phyloP scores from a whole-genome alignment of 2,329 filamentous ascomycete species.

The Colletotrichum lentis region DNA sequence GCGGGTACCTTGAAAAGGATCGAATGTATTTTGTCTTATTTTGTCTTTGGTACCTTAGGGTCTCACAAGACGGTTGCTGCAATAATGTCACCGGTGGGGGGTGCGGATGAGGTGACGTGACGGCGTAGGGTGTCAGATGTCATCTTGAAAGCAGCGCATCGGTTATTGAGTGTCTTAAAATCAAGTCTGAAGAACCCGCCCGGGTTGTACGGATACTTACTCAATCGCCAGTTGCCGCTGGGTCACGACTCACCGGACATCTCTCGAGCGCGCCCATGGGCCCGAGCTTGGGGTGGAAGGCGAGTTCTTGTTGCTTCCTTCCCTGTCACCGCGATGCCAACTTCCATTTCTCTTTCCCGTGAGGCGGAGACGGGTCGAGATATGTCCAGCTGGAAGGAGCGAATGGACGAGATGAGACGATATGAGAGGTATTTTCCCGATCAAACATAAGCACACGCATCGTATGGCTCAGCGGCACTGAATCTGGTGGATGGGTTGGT shows the following conservation, averaged over 20 bases:
- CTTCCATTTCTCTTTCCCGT: background rate
- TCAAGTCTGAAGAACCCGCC: background rate
- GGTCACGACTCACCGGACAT: slow-evolving; percentile 23
- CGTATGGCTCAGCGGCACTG: too few species aligned
- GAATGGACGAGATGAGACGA: background rate
- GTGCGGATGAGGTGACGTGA: background rate
- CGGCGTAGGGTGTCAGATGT: background rate
- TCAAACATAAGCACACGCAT: too few species aligned
- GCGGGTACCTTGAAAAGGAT: background rate
- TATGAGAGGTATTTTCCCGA: background rate
- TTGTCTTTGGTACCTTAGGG: background rate
- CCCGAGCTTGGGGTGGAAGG: slow-evolving; percentile 15
- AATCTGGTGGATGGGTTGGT: too few species aligned
- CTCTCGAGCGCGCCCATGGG: background rate
- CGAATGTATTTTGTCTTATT: background rate
- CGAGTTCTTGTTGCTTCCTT: slow-evolving; percentile 5
- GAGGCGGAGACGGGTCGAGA: background rate
- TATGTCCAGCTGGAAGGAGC: background rate
- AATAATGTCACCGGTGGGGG: slow-evolving; percentile 1
- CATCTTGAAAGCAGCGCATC: background rate
- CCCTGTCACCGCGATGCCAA: slow-evolving; percentile 23
- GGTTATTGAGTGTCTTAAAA: background rate
- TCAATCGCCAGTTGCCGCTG: slow-evolving; percentile 27
- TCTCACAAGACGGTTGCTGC: background rate
- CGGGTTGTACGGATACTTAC: background rate